Evolutionary conservation across 1,284 basidiomycete species (phyloP), one percentile per base, ranked within the genome.

Genomic region (Takashimella tepidaria): DNA sequence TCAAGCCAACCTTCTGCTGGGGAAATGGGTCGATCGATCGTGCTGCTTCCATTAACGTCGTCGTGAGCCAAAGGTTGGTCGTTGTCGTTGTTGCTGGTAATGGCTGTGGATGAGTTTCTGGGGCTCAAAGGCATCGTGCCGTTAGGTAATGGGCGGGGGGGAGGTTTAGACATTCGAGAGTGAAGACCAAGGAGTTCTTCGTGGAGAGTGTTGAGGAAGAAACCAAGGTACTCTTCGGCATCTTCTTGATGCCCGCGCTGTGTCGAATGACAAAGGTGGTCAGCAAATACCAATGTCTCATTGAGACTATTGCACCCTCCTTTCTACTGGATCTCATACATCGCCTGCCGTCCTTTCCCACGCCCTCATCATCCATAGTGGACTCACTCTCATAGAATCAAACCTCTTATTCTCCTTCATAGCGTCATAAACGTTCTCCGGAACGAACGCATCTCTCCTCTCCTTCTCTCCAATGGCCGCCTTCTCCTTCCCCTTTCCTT

Each of bases 141-240:
- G 44, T 58, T 65, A 45, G 56, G 51, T 37, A 37, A 37, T 8
- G 31, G 31, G 8, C 31, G 31, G 16, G 45, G 13, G 41, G 57
- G 47, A 37, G 55, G 42, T 26, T 57, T 59, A 24, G 66, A 49
- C 2, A 61, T 56, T 19, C 66, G 67, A 24, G 43, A 83, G 76
- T 72, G 58, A 4, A 93, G 78, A 1, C 80, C 80, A 3, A 91
- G 76, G 13, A 98, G 75, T 76, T 98, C 95, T 68, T 98, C 95
- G 73, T 97, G 92, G 3, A 98, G 79, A 0, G 92, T 91, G 71
- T 97, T 92, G 44, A 98, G 80, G 77, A 92, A 93, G 77, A 97
- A 96, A 8, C 95, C 93, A n/a, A 98, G 80, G 76, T 97, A 98
- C 76, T 98, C 95, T 74, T 98, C 93, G 0, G 95, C 95, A 58